These are phyloP conservation scores for Eucalyptus regnans DNA, from an alignment of 345 rosid species.

Conservation along the genomic window DNA sequence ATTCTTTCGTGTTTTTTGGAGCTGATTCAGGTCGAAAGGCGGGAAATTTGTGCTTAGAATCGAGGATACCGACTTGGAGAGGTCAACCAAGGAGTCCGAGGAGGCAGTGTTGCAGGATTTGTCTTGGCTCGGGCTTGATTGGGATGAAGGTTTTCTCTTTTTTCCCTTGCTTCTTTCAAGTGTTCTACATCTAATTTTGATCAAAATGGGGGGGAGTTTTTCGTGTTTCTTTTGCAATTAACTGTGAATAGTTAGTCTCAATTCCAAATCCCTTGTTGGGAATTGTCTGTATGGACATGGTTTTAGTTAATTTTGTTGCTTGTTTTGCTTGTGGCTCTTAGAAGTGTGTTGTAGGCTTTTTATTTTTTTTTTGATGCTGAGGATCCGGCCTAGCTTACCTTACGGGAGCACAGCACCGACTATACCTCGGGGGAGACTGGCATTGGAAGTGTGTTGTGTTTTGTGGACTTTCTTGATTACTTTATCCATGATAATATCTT, in stretches of 20 bases:
- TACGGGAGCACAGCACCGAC: too few relatives aligned
- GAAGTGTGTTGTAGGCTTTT: neutral
- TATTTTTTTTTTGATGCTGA: too few relatives aligned
- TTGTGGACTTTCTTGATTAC: neutral
- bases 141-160: constrained; percentile 68
- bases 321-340: neutral
- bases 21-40: constrained; percentile 55
- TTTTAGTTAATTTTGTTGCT: neutral
- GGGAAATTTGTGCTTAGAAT: constrained; percentile 87
- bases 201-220: rapidly evolving
- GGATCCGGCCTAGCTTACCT: too few relatives aligned
- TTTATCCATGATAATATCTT: neutral
- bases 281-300: neutral
- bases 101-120: constrained; percentile 86
- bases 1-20: neutral
- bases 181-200: neutral
- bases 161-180: neutral
- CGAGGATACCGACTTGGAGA: constrained; percentile 91
- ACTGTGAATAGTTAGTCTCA: neutral
- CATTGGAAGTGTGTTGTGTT: neutral
- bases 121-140: constrained; percentile 84
- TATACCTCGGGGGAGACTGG: too few relatives aligned
- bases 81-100: constrained; percentile 88
- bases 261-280: neutral
- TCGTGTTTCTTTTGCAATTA: neutral